Percentiles rank a stretch among this genome's conserved stretches.
These are phyloP conservation scores for Xylogone sp. DNA, from an alignment of 2,329 filamentous ascomycete species.

Conservation along the genomic window DNA sequence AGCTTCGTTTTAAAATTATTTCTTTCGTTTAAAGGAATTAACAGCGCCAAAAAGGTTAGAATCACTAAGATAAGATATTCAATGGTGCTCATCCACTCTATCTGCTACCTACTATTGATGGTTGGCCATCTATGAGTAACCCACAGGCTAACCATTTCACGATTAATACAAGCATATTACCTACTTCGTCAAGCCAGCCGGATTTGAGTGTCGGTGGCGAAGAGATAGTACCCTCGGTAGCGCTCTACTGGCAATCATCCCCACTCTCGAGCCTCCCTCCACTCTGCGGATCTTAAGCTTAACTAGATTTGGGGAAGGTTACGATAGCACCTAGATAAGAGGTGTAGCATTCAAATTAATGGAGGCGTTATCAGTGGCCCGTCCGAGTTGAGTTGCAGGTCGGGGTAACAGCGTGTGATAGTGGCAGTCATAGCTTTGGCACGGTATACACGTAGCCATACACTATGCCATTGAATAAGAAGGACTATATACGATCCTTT, in stretches of 20 bases:
- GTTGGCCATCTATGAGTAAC: too few species aligned
- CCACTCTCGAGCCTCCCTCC: neutral
- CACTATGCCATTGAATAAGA: neutral
- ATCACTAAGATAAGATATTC: too few species aligned
- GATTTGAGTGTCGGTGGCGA: neutral
- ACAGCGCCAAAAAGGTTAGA: too few species aligned
- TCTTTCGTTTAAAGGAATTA: too few species aligned
- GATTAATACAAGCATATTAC: too few species aligned
- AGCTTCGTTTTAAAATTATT: too few species aligned
- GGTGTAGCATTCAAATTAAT: neutral
- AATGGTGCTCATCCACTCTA: too few species aligned
- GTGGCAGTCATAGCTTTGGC: neutral
- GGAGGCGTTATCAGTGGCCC: neutral
- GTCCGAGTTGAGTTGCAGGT: neutral
- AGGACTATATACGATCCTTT: neutral
- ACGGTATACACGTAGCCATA: neutral
- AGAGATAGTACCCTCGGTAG: neutral
- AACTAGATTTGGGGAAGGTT: neutral
- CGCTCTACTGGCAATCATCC: neutral
- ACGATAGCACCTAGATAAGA: neutral
- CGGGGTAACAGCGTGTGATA: neutral
- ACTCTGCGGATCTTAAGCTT: neutral
- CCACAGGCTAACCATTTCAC: too few species aligned
- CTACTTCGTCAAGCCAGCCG: too few species aligned
- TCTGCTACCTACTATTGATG: too few species aligned